phyloP scores from a whole-genome alignment of 768 basidiomycete species.

The Kwoniella botswanensis region DNA sequence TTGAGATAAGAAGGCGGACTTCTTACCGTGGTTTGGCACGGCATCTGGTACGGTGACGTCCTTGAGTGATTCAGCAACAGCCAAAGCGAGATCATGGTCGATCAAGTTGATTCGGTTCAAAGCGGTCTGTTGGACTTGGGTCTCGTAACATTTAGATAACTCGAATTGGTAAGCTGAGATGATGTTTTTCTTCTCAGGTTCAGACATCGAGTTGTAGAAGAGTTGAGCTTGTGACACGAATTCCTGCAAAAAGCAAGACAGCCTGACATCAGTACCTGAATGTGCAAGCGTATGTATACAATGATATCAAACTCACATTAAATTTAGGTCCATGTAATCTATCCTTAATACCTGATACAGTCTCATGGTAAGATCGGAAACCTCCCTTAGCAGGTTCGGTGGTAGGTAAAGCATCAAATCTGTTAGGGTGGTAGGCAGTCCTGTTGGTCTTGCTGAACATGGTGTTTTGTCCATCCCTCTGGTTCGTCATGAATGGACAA shows the following conservation, averaged over 20 bases:
- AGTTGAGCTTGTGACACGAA: slow-evolving; percentile 76
- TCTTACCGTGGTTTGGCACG: slow-evolving; percentile 67
- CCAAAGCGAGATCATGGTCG: slow-evolving; percentile 72
- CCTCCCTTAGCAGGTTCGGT: slow-evolving; percentile 63
- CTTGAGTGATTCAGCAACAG: slow-evolving; percentile 71
- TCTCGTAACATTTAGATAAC: slow-evolving; percentile 80
- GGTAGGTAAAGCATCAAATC: slow-evolving; percentile 60
- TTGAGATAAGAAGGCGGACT: slow-evolving; percentile 68
- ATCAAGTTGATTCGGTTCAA: slow-evolving; percentile 73
- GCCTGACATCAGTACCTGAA: neutral
- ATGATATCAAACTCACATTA: slow-evolving; percentile 49
- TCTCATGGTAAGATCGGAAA: slow-evolving; percentile 46
- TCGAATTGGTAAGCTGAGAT: slow-evolving; percentile 77
- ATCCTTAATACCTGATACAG: slow-evolving; percentile 65
- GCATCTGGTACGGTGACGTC: slow-evolving; percentile 66
- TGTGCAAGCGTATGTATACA: neutral
- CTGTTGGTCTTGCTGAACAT: slow-evolving; percentile 60
- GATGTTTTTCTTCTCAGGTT: slow-evolving; percentile 74
- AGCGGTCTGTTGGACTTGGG: slow-evolving; percentile 70
- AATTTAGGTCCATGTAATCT: slow-evolving; percentile 64
- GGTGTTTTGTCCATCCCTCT: slow-evolving; percentile 59
- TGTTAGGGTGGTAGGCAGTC: slow-evolving; percentile 79
- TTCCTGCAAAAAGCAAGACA: slow-evolving; percentile 65
- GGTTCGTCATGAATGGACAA: slow-evolving; percentile 55
- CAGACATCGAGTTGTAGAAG: slow-evolving; percentile 79